Evolutionary conservation across 192 early-diverging fungal genomes (phyloP), one percentile per base, ranked within the genome.

Genomic region (Gonapodya prolifera): DNA sequence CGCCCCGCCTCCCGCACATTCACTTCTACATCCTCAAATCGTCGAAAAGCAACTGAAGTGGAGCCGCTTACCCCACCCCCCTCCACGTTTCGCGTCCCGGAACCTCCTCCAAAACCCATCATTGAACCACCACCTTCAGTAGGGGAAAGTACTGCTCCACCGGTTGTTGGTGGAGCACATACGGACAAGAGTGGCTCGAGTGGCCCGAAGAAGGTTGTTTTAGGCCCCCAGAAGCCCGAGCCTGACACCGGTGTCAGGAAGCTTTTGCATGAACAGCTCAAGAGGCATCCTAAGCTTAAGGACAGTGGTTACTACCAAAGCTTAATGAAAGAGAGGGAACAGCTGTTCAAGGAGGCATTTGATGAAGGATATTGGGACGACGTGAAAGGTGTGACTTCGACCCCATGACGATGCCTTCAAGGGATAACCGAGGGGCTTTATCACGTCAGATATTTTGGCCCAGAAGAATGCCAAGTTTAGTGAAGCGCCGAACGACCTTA

Each of bases 291-390:
- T 8, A 73, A 73, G 71, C 71, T 73, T 18, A 73, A 73, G 71
- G 71, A 73, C 71, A 73, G 32, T 29, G 32, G 8, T 2, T 73
- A 30, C 71, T 73, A 73, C 71, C 71, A 73, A 29, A 18, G 31
- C 2, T 29, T 73, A 18, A 73, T 73, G 71, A 32, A 73, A 18
- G 71, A 73, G 28, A 18, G 71, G 8, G 71, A 73, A 29, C 18
- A 73, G 71, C 71, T 73, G 71, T 73, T 73, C 31, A 73, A 73
- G 71, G 71, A 73, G 71, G 71, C 71, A 2, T 73, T 73, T 73
- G 71, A 32, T 32, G 32, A 73, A 29, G 71, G 71, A 13, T 73
- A 73, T 29, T 73, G 71, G 71, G 71, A 73, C 31, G 71, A 73
- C 31, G 31, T 32, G 28, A 73, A 73, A 73, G 71, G 71, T 73